Base-by-base conservation (phyloP, 2,329 filamentous ascomycete genomes). In the Sclerotinia trifoliorum region DNA sequence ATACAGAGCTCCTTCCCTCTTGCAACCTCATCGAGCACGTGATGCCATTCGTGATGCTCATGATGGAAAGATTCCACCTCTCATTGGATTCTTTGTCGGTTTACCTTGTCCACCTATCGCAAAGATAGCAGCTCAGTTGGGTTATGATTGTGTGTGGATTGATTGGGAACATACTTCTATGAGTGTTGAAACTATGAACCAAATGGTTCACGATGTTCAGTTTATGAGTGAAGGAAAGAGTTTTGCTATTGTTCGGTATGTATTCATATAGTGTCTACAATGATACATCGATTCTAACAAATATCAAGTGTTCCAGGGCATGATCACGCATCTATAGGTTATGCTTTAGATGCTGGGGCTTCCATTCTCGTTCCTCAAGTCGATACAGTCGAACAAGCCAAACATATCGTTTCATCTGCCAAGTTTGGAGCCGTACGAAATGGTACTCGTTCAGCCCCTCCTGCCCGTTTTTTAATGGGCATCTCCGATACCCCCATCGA, bases 121-220 rank as follows among this genome's bases (percentile, higher is more conserved):
- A 2, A 80, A 81, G 35, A 75, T 80, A 61, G 72, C 80, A 21
- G 80, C 82, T 3, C 79, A 80, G 15, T 74, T 83, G 66, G 80
- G 80, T 2, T 83, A 76, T 64, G 82, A 84, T 69, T 69, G 76
- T 11, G 77, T 81, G 0, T 82, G 80, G 78, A 79, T 83, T 68
- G 82, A 83, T 76, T 83, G 81, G 82, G 82, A 83, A 72, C 82
- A 83, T 74, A 78, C 76, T 10, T 74, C 80, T 3, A 82, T 80
- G 72, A 78, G 79, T 65, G 78, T 82, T 35, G 81, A 83, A 75
- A 83, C 81, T n/a, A 83, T 83, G 82, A 83, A 81, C 1, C 79
- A 75, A 77, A 81, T 83, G 75, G 81, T 83, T 1, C 81, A 83
- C 68, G 80, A 83, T 65, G 73, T 80, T 68, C 79, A 81, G 69